These are phyloP conservation scores for Hypoxylon fragiforme DNA, from an alignment of 495 filamentous ascomycete species.

Conservation along the genomic window DNA sequence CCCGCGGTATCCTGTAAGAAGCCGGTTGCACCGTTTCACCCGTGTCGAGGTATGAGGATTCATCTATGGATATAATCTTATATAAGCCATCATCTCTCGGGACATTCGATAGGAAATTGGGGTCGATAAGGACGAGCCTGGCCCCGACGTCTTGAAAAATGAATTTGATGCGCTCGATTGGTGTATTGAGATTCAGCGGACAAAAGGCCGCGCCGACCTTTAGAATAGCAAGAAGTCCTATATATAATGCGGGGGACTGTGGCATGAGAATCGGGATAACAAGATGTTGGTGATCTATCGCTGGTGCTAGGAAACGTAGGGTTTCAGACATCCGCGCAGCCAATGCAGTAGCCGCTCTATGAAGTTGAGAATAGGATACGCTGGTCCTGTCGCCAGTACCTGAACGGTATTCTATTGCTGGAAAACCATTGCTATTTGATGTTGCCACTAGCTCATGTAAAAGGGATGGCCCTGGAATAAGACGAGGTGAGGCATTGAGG, in stretches of 20 bases:
- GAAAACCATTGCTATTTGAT: constrained; percentile 9
- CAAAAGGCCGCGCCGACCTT: constrained; percentile 82
- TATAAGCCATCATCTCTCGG: constrained; percentile 21
- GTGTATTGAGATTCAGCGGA: constrained; percentile 72
- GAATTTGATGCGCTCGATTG: constrained; percentile 71
- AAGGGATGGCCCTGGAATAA: constrained; percentile 61
- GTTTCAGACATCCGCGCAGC: constrained; percentile 50
- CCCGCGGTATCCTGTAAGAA: constrained; percentile 12
- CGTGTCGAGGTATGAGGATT: constrained; percentile 1
- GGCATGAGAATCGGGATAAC: constrained; percentile 74
- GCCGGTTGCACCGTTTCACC: neutral
- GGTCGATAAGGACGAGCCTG: constrained; percentile 55
- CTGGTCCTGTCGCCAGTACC: constrained; percentile 45
- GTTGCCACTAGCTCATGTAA: constrained; percentile 64
- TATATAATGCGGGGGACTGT: constrained; percentile 72
- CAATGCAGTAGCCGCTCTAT: constrained; percentile 56
- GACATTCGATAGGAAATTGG: constrained; percentile 39
- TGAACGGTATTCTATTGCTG: constrained; percentile 64
- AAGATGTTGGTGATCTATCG: constrained; percentile 30
- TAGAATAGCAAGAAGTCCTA: constrained; percentile 70
- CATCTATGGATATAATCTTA: constrained; percentile 36
- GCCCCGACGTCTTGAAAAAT: constrained; percentile 70
- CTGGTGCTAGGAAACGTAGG: constrained; percentile 14
- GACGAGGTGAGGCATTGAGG: constrained; percentile 59
- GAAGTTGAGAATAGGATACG: constrained; percentile 63